These are phyloP conservation scores for Petunia axillaris DNA, from an alignment of 257 asterid genomes.

Conservation along the genomic window DNA sequence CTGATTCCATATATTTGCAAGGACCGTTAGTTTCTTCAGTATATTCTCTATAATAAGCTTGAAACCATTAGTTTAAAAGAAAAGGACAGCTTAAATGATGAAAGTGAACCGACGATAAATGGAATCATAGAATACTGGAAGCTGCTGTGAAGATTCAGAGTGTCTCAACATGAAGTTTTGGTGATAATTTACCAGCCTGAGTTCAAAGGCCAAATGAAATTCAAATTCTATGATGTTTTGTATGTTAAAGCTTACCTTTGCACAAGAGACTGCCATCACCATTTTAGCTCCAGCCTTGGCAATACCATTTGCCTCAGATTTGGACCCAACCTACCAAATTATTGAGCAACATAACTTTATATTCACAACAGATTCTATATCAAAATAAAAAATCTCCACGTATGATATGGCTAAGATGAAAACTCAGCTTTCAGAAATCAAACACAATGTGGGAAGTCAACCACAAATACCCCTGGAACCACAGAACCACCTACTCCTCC, in stretches of 20 bases:
- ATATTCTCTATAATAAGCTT: not conserved
- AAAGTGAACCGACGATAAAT: not conserved
- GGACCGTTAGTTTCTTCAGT: slow-evolving; percentile 3
- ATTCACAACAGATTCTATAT: not conserved
- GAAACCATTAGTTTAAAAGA: not conserved
- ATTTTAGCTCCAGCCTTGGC: slow-evolving; percentile 99
- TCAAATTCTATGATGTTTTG: not conserved
- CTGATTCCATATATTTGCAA: slow-evolving; percentile 43
- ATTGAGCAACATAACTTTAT: slow-evolving; percentile 10
- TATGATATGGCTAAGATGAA: slow-evolving; percentile 11
- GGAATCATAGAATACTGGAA: slow-evolving; percentile 8
- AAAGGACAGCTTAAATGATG: slow-evolving; percentile 16
- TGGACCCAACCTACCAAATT: slow-evolving; percentile 84
- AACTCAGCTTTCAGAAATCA: slow-evolving; percentile 1
- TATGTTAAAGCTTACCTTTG: slow-evolving; percentile 61
- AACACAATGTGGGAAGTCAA: not conserved
- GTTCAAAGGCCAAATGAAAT: slow-evolving; percentile 18
- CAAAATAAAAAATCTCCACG: slow-evolving; percentile 20
- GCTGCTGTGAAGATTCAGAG: not conserved
- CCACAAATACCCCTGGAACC: slow-evolving; percentile 11
- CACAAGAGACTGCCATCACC: slow-evolving; percentile 99
- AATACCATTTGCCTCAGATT: slow-evolving; percentile 96
- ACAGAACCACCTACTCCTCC: slow-evolving; percentile 7
- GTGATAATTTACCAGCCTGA: not conserved
- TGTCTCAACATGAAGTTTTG: not conserved